Conservation (phyloP, 2,329 filamentous ascomycete genomes). For the Pyrenochaeta sp. region DNA sequence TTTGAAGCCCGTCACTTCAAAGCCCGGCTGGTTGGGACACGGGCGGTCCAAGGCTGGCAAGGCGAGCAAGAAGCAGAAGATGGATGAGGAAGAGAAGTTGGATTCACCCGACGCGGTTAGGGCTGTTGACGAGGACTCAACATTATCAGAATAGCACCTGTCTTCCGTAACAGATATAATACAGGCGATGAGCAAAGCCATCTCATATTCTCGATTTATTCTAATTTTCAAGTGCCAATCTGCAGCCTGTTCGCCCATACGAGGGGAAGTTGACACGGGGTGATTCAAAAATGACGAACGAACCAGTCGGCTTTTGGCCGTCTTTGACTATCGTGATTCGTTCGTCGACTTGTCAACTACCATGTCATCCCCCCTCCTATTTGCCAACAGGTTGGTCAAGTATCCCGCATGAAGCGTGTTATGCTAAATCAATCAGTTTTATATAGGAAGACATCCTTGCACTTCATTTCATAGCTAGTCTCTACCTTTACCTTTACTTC, state of each 20-base stretch:
- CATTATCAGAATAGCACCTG: not conserved
- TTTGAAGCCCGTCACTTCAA: constrained; percentile 60
- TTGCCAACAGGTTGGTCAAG: too few species aligned
- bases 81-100: constrained; percentile 1
- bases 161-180: not conserved
- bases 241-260: not conserved
- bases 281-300: too few species aligned
- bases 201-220: not conserved
- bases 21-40: constrained; percentile 38
- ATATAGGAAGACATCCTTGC: too few species aligned
- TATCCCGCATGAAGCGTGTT: too few species aligned
- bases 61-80: constrained; percentile 24
- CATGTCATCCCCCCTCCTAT: too few species aligned
- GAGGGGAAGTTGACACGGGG: too few species aligned
- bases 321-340: too few species aligned
- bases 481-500: too few species aligned
- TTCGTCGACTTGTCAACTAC: too few species aligned
- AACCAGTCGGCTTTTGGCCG: too few species aligned
- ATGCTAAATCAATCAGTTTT: too few species aligned
- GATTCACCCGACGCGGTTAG: constrained; percentile 2
- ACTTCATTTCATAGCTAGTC: too few species aligned
- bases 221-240: not conserved
- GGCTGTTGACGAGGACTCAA: constrained; percentile 1
- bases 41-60: constrained; percentile 32
- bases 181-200: not conserved